Base-by-base conservation (phyloP, 495 filamentous ascomycete genomes). In the Xylaria acuta region DNA sequence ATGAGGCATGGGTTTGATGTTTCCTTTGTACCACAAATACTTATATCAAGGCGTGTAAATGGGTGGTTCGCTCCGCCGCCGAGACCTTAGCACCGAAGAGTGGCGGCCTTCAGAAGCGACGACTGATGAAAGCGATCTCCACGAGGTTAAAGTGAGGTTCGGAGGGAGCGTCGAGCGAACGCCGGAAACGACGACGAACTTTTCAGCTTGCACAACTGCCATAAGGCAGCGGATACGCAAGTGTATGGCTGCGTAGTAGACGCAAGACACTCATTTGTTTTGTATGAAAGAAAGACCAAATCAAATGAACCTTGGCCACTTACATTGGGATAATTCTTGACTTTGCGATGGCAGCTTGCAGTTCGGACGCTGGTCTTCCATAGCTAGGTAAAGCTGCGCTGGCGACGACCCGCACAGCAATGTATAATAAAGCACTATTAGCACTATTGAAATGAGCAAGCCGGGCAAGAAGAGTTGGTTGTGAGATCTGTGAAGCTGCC, bases 121-220 rank as follows among this genome's bases (percentile, higher is more conserved):
- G 64, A 58, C 70, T 73, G 75, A 65, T 72, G 75, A 64, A 78
- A 58, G 67, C 78, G 73, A 60, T 71, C 80, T 84, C 81, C 86
- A 88, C 82, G 86, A 88, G 87, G 87, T 89, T 89, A 87, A 89
- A 89, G 87, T 85, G 82, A 87, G 83, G 80, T 82, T 83, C 79
- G 84, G 85, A 83, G 82, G 81, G 81, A 85, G 86, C 86, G 86
- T 88, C 82, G 87, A 89, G 87, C 82, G 82, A 85, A 84, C 82
- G 76, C 82, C 81, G 75, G 75, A 58, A 64, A 63, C 64, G 74
- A 63, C 64, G 74, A 70, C 67, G 73, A 69, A 43, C 70, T 70
- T 69, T 75, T 79, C 30, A 70, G 43, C 38, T 54, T 54, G 58
- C 58, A 63, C 54, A 54, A 63, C 59, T 53, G 32, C 32, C 3